These are phyloP conservation scores for Citeromyces nyonsensis DNA, from an alignment of 805 yeast genomes.

Conservation along the genomic window DNA sequence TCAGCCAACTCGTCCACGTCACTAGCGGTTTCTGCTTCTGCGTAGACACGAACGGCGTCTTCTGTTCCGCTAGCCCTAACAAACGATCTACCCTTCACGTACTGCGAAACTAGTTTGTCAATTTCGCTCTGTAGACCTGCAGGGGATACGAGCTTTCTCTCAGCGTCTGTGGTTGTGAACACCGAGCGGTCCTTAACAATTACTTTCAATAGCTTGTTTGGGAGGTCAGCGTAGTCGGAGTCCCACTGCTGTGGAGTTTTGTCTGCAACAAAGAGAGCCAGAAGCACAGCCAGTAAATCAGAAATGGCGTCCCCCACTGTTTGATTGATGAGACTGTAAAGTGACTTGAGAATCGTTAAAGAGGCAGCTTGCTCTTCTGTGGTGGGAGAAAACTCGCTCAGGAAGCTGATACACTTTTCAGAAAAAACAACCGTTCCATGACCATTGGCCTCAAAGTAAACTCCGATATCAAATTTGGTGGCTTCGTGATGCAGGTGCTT, in stretches of 20 bases:
- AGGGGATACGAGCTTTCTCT: conserved; percentile 67
- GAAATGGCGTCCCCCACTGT: conserved; percentile 97
- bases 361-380: conserved; percentile 32
- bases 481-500: conserved; percentile 94
- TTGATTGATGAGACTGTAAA: conserved; percentile 74
- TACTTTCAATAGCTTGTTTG: conserved; percentile 72
- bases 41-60: conserved; percentile 91
- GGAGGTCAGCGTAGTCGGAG: conserved; percentile 63
- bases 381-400: conserved; percentile 17
- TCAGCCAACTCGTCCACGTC: conserved; percentile 30
- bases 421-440: conserved; percentile 92
- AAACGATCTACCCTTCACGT: conserved; percentile 61
- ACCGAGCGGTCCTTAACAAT: conserved; percentile 66
- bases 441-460: conserved; percentile 98
- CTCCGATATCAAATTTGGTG: conserved; percentile 71
- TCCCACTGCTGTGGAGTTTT: conserved; percentile 59
- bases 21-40: conserved; percentile 54
- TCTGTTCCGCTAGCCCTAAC: conserved; percentile 97
- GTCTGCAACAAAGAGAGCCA: conserved; percentile 32
- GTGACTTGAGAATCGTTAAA: conserved; percentile 31
- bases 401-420: conserved; percentile 25
- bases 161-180: conserved; percentile 84
- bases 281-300: conserved; percentile 70
- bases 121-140: conserved; percentile 61
- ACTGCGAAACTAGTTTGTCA: conserved; percentile 44